These are phyloP conservation scores for Diaporthe sp. DNA, from an alignment of 2,329 filamentous ascomycete genomes.

Conservation along the genomic window DNA sequence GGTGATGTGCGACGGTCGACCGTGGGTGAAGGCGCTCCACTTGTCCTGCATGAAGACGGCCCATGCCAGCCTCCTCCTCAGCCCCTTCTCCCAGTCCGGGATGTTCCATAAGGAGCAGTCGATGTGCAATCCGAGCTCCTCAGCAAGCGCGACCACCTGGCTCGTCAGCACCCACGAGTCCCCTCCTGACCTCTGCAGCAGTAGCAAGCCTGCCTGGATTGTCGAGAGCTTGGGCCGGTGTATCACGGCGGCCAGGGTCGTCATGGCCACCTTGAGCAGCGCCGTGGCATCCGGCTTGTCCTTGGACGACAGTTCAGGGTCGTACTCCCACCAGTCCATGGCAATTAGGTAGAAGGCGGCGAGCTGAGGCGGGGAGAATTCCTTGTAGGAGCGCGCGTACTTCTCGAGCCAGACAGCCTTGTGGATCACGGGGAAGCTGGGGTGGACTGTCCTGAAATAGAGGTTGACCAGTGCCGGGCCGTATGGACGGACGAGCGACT, in stretches of 20 bases:
- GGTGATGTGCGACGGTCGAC: conserved; percentile 83
- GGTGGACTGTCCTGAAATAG: conserved; percentile 75
- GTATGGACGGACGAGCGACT: conserved; percentile 73
- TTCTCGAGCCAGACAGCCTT: conserved; percentile 74
- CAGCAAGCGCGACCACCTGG: conserved; percentile 67
- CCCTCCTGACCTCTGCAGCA: conserved; percentile 64
- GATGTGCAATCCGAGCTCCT: conserved; percentile 71
- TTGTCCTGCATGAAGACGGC: conserved; percentile 75
- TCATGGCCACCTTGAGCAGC: conserved; percentile 51
- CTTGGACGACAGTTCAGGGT: conserved; percentile 62
- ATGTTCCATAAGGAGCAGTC: conserved; percentile 74
- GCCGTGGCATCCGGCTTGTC: conserved; percentile 56
- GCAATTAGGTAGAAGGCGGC: conserved; percentile 74
- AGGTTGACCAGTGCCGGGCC: conserved; percentile 74
- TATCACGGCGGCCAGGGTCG: conserved; percentile 62
- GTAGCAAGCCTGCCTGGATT: conserved; percentile 66
- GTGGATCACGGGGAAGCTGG: conserved; percentile 70
- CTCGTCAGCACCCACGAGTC: conserved; percentile 64
- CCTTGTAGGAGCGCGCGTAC: conserved; percentile 67
- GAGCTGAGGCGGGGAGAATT: conserved; percentile 71
- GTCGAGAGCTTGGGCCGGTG: conserved; percentile 69
- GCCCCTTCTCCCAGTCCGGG: conserved; percentile 72
- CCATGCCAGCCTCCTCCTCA: conserved; percentile 75
- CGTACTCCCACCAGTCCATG: conserved; percentile 72
- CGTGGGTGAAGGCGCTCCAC: conserved; percentile 89